Percentiles rank a stretch among this genome's conserved stretches.
Conservation (phyloP, 1,139 yeast genomes). For the Saccharomyces hybrid region DNA sequence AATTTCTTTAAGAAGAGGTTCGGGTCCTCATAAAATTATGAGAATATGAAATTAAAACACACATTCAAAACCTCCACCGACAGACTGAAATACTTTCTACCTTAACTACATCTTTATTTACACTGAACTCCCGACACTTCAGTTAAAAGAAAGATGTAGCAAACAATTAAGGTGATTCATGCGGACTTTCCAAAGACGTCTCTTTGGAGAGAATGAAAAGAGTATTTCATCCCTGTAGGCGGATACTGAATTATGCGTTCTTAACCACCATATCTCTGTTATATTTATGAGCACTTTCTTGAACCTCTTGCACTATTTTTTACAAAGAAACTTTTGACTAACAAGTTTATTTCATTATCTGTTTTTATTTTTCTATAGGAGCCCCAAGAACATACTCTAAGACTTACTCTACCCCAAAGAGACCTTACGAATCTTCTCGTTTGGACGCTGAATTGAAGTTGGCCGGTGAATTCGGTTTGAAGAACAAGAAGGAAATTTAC, state of each 20-base stretch:
- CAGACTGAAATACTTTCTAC: background rate
- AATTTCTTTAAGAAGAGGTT: constrained; percentile 48
- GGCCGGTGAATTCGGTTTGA: constrained; percentile 98
- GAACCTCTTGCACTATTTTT: background rate
- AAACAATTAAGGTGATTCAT: background rate
- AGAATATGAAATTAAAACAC: background rate
- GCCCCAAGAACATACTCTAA: constrained; percentile 99
- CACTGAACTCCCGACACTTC: constrained; percentile 83
- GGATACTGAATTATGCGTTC: background rate
- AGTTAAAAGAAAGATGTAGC: constrained; percentile 37
- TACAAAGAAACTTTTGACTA: constrained; percentile 23
- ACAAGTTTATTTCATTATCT: constrained; percentile 43
- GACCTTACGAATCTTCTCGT: constrained; percentile 97
- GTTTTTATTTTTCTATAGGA: constrained; percentile 79
- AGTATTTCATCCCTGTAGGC: background rate
- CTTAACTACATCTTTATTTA: constrained; percentile 29
- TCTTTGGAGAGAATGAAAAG: background rate
- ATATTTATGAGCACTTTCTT: background rate
- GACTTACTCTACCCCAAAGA: constrained; percentile 99
- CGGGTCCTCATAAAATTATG: constrained; percentile 17
- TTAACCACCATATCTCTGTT: background rate
- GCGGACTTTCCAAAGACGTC: background rate
- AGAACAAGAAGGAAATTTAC: constrained; percentile 94
- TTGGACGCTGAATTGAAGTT: constrained; percentile 96
- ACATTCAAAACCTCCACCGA: background rate